These are phyloP conservation scores for Globisporangium echinulatum DNA, from an alignment of 352 stramenopile genomes.

Conservation along the genomic window DNA sequence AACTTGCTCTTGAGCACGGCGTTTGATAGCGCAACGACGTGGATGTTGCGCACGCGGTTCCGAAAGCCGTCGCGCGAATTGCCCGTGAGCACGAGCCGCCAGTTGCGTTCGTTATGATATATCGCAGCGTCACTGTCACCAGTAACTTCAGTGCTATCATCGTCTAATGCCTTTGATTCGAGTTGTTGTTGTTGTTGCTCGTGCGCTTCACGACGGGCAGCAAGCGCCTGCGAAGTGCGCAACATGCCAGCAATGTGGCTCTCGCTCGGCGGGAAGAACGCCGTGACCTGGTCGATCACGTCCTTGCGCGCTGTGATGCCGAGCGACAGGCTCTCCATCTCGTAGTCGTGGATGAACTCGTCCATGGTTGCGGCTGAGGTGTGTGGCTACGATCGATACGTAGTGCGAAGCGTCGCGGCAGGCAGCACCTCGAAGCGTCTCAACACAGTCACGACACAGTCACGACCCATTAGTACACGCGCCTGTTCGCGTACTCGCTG, in stretches of 20 bases:
- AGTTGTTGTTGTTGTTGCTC: neutral
- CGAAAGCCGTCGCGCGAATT: constrained; percentile 54
- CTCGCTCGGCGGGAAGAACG: constrained; percentile 35
- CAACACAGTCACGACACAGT: no score
- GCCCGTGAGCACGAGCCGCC: constrained; percentile 34
- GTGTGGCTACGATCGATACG: no score
- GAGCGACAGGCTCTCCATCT: constrained; percentile 71
- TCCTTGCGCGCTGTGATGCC: constrained; percentile 58
- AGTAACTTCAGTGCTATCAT: constrained; percentile 1
- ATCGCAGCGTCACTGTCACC: constrained; percentile 1
- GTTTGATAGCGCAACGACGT: constrained; percentile 44
- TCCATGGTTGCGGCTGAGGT: constrained; percentile 23
- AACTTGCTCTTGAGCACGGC: constrained; percentile 47
- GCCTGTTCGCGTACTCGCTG: neutral
- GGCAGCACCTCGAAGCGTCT: no score
- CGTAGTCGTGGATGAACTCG: constrained; percentile 64
- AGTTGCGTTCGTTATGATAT: constrained; percentile 1
- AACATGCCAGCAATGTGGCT: constrained; percentile 26
- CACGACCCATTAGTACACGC: no score
- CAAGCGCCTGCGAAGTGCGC: constrained; percentile 40
- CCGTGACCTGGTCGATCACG: constrained; percentile 35
- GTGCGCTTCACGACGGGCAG: constrained; percentile 21
- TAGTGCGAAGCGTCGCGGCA: no score
- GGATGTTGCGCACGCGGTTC: constrained; percentile 59
- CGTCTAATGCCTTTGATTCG: neutral